These are phyloP conservation scores for Macadamia integrifolia DNA, from an alignment of 164 flowering plant species.

Conservation along the genomic window DNA sequence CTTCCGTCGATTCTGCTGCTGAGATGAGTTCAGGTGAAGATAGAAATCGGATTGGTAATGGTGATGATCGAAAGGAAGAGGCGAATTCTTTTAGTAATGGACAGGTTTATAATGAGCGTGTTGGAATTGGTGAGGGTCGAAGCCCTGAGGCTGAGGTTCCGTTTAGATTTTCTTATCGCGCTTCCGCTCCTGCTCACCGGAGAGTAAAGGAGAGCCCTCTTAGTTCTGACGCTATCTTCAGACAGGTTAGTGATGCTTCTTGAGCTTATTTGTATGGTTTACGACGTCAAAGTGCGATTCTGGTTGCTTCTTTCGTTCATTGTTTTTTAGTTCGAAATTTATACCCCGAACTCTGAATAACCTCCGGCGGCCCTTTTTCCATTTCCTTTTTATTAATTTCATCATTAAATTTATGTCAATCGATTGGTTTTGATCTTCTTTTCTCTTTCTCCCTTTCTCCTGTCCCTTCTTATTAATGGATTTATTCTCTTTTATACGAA, in stretches of 20 bases:
- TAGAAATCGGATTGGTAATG: conserved; percentile 7
- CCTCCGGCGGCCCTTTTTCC: no score
- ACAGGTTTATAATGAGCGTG: conserved; percentile 11
- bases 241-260: conserved; percentile 44
- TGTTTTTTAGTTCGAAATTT: no score
- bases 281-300: background rate
- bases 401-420: no score
- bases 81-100: conserved; percentile 6
- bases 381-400: no score
- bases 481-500: background rate
- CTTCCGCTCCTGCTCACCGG: conserved; percentile 77
- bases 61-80: conserved; percentile 7
- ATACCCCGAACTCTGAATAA: no score
- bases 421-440: background rate
- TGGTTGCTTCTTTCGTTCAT: background rate
- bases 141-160: conserved; percentile 9
- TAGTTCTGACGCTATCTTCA: conserved; percentile 83
- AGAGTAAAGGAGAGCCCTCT: conserved; percentile 77
- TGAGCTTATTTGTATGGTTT: no score
- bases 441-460: background rate
- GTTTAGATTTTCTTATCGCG: conserved; percentile 44
- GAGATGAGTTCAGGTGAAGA: conserved; percentile 5
- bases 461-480: background rate
- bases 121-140: conserved; percentile 9
- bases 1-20: conserved; percentile 3